Conservation (phyloP, 768 basidiomycete species). For the Cyclocybe cylindracea region DNA sequence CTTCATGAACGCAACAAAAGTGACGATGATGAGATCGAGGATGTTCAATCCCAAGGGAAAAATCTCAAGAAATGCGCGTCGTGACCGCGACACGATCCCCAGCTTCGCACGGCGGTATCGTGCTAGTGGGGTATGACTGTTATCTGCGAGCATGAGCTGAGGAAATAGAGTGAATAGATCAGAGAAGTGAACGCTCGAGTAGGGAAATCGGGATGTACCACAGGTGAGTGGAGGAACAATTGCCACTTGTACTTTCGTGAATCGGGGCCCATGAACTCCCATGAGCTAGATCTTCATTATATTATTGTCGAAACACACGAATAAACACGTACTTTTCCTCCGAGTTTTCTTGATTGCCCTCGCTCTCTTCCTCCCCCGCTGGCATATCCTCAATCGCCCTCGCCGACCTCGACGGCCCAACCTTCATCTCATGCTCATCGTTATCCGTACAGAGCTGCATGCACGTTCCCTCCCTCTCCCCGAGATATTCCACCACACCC, state of each 20-base stretch:
- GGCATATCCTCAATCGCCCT: neutral
- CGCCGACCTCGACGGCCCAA: neutral
- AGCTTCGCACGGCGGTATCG: constrained; percentile 36
- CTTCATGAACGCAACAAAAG: constrained; percentile 32
- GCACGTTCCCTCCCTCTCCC: constrained; percentile 19
- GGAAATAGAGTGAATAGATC: neutral
- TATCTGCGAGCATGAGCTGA: constrained; percentile 33
- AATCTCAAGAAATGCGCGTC: constrained; percentile 35
- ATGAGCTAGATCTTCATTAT: constrained; percentile 25
- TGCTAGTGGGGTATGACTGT: constrained; percentile 26
- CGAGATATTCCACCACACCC: constrained; percentile 27
- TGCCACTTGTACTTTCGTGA: constrained; percentile 37
- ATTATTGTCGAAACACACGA: neutral
- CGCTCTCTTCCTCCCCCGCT: neutral
- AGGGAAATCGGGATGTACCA: constrained; percentile 23
- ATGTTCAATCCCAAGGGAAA: constrained; percentile 30
- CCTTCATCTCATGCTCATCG: constrained; percentile 10
- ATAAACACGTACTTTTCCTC: constrained; percentile 21
- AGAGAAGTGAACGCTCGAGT: neutral
- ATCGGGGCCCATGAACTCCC: constrained; percentile 39
- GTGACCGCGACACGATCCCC: constrained; percentile 35
- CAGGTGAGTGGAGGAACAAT: constrained; percentile 35
- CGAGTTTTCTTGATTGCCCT: constrained; percentile 8
- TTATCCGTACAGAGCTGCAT: constrained; percentile 21
- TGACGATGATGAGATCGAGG: constrained; percentile 32